phyloP scores from a whole-genome alignment of 306 rosid species.

The Gastrolobium villosum region DNA sequence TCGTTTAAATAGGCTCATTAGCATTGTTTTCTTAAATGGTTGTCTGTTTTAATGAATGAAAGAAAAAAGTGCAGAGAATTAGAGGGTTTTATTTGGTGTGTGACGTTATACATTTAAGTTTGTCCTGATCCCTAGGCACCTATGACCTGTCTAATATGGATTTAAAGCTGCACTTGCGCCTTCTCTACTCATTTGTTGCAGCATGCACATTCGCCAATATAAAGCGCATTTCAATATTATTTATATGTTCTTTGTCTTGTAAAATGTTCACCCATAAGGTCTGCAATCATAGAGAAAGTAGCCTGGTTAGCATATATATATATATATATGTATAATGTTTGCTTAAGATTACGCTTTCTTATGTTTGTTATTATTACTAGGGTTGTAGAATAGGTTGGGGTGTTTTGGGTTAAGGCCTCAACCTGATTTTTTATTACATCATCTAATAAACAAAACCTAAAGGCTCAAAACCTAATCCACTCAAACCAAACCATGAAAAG shows the following conservation, averaged over 20 bases:
- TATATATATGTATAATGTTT: not conserved
- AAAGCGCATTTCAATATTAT: constrained; percentile 35
- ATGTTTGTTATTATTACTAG: not conserved
- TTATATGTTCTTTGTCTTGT: constrained; percentile 23
- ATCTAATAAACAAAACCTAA: not conserved
- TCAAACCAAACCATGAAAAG: constrained; percentile 18
- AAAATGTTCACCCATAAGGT: constrained; percentile 25
- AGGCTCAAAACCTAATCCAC: not conserved
- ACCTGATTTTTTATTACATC: not conserved
- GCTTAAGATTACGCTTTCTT: not conserved
- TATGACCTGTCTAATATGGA: too few relatives aligned
- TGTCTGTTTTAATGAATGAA: too few relatives aligned
- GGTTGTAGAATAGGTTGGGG: not conserved
- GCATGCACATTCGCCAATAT: constrained; percentile 34
- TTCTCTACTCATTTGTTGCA: constrained; percentile 35
- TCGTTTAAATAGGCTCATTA: too few relatives aligned
- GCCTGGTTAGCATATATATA: not conserved
- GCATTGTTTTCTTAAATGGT: too few relatives aligned
- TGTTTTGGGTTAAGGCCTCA: not conserved
- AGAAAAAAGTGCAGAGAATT: too few relatives aligned
- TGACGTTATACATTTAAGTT: too few relatives aligned
- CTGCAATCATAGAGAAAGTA: constrained; percentile 15
- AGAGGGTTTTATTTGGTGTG: too few relatives aligned
- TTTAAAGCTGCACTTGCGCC: constrained; percentile 35
- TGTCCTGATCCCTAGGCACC: too few relatives aligned